Percentiles rank a stretch among this genome's conserved stretches.
Evolutionary conservation across 1,139 yeast genomes (phyloP).

Genomic region (Spathaspora sp.): DNA sequence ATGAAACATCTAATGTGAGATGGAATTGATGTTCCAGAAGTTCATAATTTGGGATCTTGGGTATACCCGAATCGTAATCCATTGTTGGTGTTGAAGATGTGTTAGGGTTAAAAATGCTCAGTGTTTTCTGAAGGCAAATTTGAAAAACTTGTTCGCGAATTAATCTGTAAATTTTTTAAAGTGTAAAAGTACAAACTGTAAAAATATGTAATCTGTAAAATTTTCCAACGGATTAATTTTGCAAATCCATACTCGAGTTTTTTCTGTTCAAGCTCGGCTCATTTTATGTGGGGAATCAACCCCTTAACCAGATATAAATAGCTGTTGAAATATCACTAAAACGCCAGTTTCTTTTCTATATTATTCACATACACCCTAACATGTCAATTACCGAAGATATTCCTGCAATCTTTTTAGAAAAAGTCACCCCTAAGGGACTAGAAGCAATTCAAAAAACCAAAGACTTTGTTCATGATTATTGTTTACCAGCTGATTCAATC

Average conservation of each 20-base stretch:
- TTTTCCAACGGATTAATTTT: not conserved
- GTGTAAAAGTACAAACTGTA: not conserved
- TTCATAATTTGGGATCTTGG: conserved; percentile 74
- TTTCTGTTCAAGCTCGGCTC: conserved; percentile 1
- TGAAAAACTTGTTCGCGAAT: not conserved
- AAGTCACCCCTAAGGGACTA: conserved; percentile 50
- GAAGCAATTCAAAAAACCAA: conserved; percentile 50
- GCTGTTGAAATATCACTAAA: not conserved
- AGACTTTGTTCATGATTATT: conserved; percentile 58
- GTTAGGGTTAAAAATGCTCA: too few relatives aligned
- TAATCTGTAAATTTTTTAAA: not conserved
- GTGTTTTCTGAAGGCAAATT: not conserved
- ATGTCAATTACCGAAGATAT: conserved; percentile 41
- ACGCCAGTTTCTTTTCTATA: not conserved
- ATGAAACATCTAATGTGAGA: conserved; percentile 36
- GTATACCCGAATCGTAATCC: conserved; percentile 48
- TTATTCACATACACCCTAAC: not conserved
- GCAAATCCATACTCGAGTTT: not conserved
- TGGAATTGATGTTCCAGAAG: conserved; percentile 78
- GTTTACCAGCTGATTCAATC: conserved; percentile 56
- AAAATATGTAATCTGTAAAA: not conserved
- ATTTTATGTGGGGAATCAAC: conserved; percentile 2
- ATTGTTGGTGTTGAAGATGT: conserved; percentile 16
- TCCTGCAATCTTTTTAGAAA: conserved; percentile 43
- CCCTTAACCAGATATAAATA: not conserved